Evolutionary conservation across 495 filamentous ascomycete genomes (phyloP).

Genomic region (Podospora sp.): DNA sequence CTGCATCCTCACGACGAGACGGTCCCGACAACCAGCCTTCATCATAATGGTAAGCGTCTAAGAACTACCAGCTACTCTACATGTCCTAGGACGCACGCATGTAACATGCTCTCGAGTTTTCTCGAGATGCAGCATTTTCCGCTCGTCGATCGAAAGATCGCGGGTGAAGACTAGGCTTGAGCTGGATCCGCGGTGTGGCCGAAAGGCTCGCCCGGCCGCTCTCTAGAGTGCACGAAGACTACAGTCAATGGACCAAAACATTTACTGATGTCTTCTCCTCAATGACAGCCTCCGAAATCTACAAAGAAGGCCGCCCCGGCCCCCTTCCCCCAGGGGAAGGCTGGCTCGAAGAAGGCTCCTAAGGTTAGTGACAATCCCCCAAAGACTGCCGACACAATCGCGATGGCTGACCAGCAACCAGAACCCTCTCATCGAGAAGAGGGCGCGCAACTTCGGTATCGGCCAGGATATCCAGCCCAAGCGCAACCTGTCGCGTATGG

Average conservation of each 20-base stretch:
- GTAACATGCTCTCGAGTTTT: constrained; percentile 33
- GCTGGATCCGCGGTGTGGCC: constrained; percentile 55
- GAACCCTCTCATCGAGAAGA: constrained; percentile 99
- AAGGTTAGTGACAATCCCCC: constrained; percentile 68
- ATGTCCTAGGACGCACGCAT: constrained; percentile 31
- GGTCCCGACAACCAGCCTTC: constrained; percentile 36
- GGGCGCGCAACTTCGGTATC: constrained; percentile 95
- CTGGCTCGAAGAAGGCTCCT: constrained; percentile 90
- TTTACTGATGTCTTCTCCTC: constrained; percentile 98
- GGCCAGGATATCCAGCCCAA: constrained; percentile 98
- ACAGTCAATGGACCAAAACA: constrained; percentile 69
- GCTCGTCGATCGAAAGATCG: constrained; percentile 52
- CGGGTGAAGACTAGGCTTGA: constrained; percentile 86
- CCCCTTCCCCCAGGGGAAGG: constrained; percentile 93
- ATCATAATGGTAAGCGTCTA: constrained; percentile 51
- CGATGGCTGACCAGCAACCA: constrained; percentile 48
- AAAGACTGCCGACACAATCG: not conserved
- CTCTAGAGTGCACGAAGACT: constrained; percentile 93
- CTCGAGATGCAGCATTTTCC: constrained; percentile 52
- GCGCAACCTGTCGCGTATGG: constrained; percentile 98
- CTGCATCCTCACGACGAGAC: constrained; percentile 31
- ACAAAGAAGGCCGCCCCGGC: constrained; percentile 95
- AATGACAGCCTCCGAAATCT: constrained; percentile 99
- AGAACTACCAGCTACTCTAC: constrained; percentile 25
- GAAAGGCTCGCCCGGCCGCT: constrained; percentile 66